phyloP scores from a whole-genome alignment of 2,329 filamentous ascomycete genomes.

The Emmonsia crescens region DNA sequence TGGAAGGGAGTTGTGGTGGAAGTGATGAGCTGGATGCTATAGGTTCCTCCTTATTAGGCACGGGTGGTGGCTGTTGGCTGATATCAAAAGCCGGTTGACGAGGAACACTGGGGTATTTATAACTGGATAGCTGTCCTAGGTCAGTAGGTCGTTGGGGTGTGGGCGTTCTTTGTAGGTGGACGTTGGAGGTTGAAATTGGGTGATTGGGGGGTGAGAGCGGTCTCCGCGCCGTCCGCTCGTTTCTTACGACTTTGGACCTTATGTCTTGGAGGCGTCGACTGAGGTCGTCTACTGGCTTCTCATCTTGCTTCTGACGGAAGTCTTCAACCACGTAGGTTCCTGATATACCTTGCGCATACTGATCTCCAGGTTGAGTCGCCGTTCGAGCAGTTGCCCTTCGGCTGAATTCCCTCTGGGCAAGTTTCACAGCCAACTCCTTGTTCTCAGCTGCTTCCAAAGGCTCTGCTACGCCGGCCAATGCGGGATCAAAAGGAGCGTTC shows the following conservation, averaged over 20 bases:
- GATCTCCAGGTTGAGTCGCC: neutral
- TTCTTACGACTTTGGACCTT: conserved; percentile 15
- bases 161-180: neutral
- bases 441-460: conserved; percentile 61
- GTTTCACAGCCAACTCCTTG: conserved; percentile 62
- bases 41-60: conserved; percentile 21
- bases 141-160: conserved; percentile 9
- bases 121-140: conserved; percentile 17
- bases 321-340: neutral
- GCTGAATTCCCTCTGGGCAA: conserved; percentile 62
- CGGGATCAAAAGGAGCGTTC: conserved; percentile 41
- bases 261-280: conserved; percentile 17
- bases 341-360: neutral
- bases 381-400: conserved; percentile 51
- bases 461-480: conserved; percentile 46
- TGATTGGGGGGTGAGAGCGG: neutral
- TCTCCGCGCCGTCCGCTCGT: neutral
- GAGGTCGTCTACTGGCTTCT: conserved; percentile 6
- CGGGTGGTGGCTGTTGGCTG: conserved; percentile 15
- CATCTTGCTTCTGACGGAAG: neutral
- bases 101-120: conserved; percentile 36
- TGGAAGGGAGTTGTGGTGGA: conserved; percentile 32
- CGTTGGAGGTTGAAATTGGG: neutral
- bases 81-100: conserved; percentile 23
- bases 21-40: conserved; percentile 13